Evolutionary conservation across 164 flowering plant species (phyloP).

Genomic region (Umbellularia californica): DNA sequence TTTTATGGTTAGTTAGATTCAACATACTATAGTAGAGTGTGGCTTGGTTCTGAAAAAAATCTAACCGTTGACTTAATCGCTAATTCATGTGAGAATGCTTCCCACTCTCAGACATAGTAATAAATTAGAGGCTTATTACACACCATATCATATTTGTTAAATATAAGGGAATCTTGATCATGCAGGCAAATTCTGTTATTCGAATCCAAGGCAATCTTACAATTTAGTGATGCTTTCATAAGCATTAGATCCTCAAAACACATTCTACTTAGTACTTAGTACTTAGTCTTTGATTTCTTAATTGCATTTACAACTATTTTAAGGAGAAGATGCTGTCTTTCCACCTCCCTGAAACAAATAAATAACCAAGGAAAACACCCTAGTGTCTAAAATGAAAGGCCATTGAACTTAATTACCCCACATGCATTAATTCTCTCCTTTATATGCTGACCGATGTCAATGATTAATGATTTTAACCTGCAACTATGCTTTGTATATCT

Average conservation of each 20-base stretch:
- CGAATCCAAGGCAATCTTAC: constrained; percentile 5
- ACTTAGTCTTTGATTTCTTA: neutral
- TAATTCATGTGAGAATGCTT: constrained; percentile 5
- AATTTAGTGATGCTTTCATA: constrained; percentile 2
- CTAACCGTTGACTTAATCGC: neutral
- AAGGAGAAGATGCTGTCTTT: neutral
- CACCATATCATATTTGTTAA: neutral
- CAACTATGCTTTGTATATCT: neutral
- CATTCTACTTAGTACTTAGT: neutral
- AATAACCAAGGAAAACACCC: neutral
- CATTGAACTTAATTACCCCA: neutral
- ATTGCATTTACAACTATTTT: neutral
- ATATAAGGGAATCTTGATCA: constrained; percentile 2
- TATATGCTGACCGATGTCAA: neutral
- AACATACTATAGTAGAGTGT: too few relatives aligned
- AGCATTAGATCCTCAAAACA: constrained; percentile 4
- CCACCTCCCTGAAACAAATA: neutral
- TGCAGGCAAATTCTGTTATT: constrained; percentile 2
- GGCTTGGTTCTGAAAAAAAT: neutral
- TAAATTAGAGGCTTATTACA: neutral
- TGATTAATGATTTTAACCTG: neutral
- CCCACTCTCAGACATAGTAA: constrained; percentile 2
- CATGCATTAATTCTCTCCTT: neutral
- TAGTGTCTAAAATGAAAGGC: neutral
- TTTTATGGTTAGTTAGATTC: too few relatives aligned